Evolutionary conservation across 2,329 filamentous ascomycete genomes (phyloP).

Genomic region (Pseudogymnoascus sp.): DNA sequence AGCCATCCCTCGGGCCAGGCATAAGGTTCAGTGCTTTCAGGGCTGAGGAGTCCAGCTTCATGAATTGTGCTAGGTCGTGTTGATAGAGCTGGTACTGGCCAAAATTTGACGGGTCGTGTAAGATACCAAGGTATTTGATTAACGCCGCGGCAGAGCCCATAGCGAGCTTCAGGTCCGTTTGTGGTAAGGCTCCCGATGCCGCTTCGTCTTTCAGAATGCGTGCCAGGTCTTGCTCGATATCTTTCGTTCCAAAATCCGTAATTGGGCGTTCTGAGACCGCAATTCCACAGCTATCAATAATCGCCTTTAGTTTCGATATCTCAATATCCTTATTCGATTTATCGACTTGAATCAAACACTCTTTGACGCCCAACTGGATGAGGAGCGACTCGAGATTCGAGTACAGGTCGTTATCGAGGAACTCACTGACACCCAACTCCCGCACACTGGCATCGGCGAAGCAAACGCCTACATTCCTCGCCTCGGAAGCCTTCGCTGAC

Average conservation of each 20-base stretch:
- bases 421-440: constrained; percentile 93
- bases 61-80: constrained; percentile 92
- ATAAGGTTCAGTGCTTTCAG: constrained; percentile 93
- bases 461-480: constrained; percentile 82
- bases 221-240: constrained; percentile 92
- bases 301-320: constrained; percentile 74
- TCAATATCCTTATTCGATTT: constrained; percentile 78
- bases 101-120: constrained; percentile 90
- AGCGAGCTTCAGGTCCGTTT: constrained; percentile 87
- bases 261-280: constrained; percentile 73
- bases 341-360: constrained; percentile 81
- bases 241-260: constrained; percentile 75
- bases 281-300: constrained; percentile 87
- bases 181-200: constrained; percentile 67
- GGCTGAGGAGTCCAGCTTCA: constrained; percentile 95
- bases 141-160: constrained; percentile 92
- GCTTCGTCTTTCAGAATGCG: constrained; percentile 81
- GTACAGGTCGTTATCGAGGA: constrained; percentile 96
- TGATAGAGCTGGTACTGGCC: constrained; percentile 97
- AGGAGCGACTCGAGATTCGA: constrained; percentile 96
- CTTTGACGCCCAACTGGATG: constrained; percentile 91
- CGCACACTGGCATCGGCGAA: constrained; percentile 96
- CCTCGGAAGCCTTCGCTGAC: constrained; percentile 76
- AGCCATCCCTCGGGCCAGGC: constrained; percentile 87
- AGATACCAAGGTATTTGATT: constrained; percentile 86